A percentile compares a stretch with the other conserved stretches of the same genome.
Evolutionary conservation across 495 filamentous ascomycete genomes (phyloP).

Genomic region (Penicillium samsonianum): DNA sequence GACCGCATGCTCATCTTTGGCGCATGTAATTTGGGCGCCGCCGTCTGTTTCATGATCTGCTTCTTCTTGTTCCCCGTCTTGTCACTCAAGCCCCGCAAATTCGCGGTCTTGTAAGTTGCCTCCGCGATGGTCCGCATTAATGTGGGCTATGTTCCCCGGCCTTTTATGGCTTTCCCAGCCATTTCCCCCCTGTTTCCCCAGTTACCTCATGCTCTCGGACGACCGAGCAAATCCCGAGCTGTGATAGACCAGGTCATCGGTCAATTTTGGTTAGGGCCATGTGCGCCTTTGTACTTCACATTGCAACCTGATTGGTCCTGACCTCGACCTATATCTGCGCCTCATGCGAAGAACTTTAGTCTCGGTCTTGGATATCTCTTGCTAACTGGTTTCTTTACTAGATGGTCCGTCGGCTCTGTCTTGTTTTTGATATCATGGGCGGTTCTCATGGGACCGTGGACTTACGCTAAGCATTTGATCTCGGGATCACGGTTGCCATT

Average conservation of each 20-base stretch:
- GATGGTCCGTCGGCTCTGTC: constrained; percentile 91
- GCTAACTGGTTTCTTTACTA: constrained; percentile 43
- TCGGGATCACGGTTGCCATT: constrained; percentile 88
- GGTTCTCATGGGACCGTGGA: constrained; percentile 84
- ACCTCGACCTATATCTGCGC: constrained; percentile 22
- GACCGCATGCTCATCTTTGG: constrained; percentile 90
- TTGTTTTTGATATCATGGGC: constrained; percentile 93
- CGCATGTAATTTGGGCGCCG: constrained; percentile 86
- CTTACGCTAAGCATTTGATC: constrained; percentile 80
- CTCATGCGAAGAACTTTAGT: constrained; percentile 26
- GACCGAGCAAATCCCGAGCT: constrained; percentile 21
- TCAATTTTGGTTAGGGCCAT: constrained; percentile 26
- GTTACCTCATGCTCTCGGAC: constrained; percentile 5
- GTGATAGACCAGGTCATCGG: constrained; percentile 25
- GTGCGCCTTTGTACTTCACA: constrained; percentile 18
- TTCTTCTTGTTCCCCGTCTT: constrained; percentile 85
- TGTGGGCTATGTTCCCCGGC: constrained; percentile 1
- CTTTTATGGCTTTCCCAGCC: constrained; percentile 1
- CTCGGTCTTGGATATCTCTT: constrained; percentile 17
- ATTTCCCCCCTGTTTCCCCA: background rate
- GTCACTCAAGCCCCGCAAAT: constrained; percentile 80
- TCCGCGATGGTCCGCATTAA: constrained; percentile 11
- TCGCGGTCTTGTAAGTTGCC: constrained; percentile 88
- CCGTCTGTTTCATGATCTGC: constrained; percentile 88
- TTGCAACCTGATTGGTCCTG: constrained; percentile 12